Base-by-base conservation (phyloP, 768 basidiomycete genomes). In the Polyporus arcularius region DNA sequence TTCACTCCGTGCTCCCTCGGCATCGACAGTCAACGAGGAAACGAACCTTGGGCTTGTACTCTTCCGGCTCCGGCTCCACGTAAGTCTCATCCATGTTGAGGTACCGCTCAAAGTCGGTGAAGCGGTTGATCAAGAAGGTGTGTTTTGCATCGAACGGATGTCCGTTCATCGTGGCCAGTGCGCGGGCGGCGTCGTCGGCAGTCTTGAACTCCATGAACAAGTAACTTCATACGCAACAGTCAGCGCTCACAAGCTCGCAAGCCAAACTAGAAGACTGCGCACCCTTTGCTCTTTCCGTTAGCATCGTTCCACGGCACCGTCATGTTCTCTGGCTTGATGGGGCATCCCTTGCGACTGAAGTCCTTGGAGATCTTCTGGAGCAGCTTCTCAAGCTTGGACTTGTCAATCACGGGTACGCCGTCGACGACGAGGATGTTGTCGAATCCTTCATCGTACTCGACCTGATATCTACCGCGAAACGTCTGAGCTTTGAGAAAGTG, bases 401-500 rank as follows among this genome's bases (percentile, higher is more conserved):
- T 87, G 70, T 97, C 94, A 72, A 98, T 92, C 61, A 93, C 73
- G 10, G 96, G 97, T 21, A 96, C 82, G 52, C 94, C 94, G 73
- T 98, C 97, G 60, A 98, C 86, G 54, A 98, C 90, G 55, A 99
- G 75, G 58, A 93, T 85, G 71, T 91, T 92, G 79, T 98, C 97
- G 69, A 98, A 85, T 42, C 91, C 84, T 65, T 94, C 88, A 67
- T 93, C 90, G 64, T 87, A 85, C 58, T 92, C 79, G 67, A 96
- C 88, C 65, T 87, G 82, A 77, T 94, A 96, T 80, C 95, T 97
- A 72, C 8, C 21, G n/a, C 39, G n/a, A 43, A 39, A 38, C 14
- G 15, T 51, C 28, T 28, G n/a, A 9, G 10, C 18, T 0, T 32
- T 3, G 5, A 30, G 57, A 31, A 42, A 43, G 12, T 42, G 46